Percentiles rank a stretch among this genome's conserved stretches.
These are phyloP conservation scores for Sonneratia caseolaris DNA, from an alignment of 345 rosid species.

Conservation along the genomic window DNA sequence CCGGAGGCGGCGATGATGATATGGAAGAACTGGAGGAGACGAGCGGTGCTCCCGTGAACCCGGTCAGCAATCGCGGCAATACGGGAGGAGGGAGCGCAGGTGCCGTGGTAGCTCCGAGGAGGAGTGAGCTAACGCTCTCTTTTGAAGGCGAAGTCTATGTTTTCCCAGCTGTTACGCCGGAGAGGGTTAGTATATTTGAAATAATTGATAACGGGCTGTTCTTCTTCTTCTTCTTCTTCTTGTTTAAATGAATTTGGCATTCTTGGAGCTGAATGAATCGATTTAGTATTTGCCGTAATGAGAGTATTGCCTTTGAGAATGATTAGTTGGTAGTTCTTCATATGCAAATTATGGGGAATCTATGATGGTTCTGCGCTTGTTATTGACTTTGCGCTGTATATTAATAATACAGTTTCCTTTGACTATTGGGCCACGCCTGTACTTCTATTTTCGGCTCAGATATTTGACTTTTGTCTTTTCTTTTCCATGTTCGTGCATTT, in stretches of 20 bases:
- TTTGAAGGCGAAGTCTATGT: conserved; percentile 73
- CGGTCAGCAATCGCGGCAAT: conserved; percentile 31
- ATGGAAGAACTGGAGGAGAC: conserved; percentile 37
- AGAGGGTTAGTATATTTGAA: conserved; percentile 26
- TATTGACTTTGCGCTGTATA: not conserved
- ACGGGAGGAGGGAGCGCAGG: conserved; percentile 7
- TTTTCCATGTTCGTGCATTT: not conserved
- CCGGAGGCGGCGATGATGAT: conserved; percentile 13
- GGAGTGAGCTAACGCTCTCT: conserved; percentile 62
- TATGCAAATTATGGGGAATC: not conserved
- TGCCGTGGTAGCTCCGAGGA: conserved; percentile 34
- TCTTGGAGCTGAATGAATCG: not conserved
- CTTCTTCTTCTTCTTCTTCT: no score
- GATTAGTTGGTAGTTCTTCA: not conserved
- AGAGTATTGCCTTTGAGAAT: not conserved
- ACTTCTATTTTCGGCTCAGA: not conserved
- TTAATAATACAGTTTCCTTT: not conserved
- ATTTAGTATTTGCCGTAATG: not conserved
- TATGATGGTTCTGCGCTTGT: not conserved
- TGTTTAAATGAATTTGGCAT: not conserved
- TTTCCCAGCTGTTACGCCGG: conserved; percentile 56
- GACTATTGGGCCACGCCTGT: not conserved
- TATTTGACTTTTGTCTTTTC: not conserved
- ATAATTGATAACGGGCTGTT: not conserved
- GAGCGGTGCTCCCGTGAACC: conserved; percentile 15